Base-by-base conservation (phyloP, 495 filamentous ascomycete species). In the Tetracladium setigerum region DNA sequence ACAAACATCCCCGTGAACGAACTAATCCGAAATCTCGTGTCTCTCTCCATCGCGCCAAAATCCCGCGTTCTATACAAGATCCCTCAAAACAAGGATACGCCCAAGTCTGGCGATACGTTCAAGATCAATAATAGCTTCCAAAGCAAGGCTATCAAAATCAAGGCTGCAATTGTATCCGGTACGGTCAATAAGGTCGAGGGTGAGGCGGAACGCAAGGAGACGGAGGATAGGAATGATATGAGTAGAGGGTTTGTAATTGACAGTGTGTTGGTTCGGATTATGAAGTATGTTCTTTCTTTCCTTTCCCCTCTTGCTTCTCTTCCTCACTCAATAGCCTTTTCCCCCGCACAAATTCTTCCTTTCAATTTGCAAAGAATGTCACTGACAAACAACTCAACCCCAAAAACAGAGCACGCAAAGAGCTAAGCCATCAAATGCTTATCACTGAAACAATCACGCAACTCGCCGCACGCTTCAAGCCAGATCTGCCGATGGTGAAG, bases 401-500 rank as follows among this genome's bases (percentile, higher is more conserved):
- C 27, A 9, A 18, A 32, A 41, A 11, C 39, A 98, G 92, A 67
- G 87, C 95, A 81, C 87, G 92, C 40, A 97, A 95, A 59, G 71
- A 81, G 38, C 73, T 95, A 18, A 64, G 69, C 2, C 94, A 99
- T 59, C 79, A 83, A 19, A 78, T 89, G 44, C 79, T 99, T 30
- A 77, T 92, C 38, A 79, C 74, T 18, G 94, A 97, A 65, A 87
- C 92, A 10, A 82, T 99, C 46, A 70, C 74, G 38, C 87, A 95
- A 60, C 72, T 97, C 2, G 70, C 77, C 1, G 60, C 69, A 18
- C 83, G 90, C 43, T 99, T 99, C 69, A 82, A 83, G 48, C 94
- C 92, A 0, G 91, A 97, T 49, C 73, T 96, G 30, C 73, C 74
- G 33, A 86, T 97, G 74, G 83, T 97, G 67, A 99, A 99, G 71